A percentile compares a stretch with the other conserved stretches of the same genome.
phyloP scores from a whole-genome alignment of 2,329 filamentous ascomycete species.

The Sphaerostilbella broomeana region DNA sequence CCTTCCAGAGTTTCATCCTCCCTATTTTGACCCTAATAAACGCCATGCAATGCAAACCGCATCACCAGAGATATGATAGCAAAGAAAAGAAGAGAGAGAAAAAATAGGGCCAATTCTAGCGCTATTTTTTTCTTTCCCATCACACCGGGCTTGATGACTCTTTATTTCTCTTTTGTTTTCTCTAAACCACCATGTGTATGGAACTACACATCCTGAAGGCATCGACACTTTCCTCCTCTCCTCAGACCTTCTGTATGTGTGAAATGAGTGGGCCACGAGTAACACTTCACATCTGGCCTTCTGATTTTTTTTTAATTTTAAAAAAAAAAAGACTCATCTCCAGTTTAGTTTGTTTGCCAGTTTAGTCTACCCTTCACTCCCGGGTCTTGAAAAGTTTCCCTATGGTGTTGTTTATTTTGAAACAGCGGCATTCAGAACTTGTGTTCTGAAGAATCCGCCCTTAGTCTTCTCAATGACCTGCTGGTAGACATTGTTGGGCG shows the following conservation, averaged over 20 bases:
- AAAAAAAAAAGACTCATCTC: background rate
- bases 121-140: constrained; percentile 6
- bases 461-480: constrained; percentile 99
- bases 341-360: constrained; percentile 9
- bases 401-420: constrained; percentile 38
- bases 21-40: constrained; percentile 27
- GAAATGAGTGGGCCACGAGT: too few species aligned
- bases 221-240: too few species aligned
- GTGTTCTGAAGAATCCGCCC: constrained; percentile 96
- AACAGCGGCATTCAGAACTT: constrained; percentile 72
- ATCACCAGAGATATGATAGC: constrained; percentile 23
- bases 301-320: background rate
- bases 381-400: background rate
- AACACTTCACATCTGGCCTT: too few species aligned
- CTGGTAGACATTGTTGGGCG: constrained; percentile 96
- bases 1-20: constrained; percentile 18
- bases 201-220: too few species aligned
- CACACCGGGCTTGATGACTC: too few species aligned
- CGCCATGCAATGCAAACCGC: constrained; percentile 35
- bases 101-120: constrained; percentile 12
- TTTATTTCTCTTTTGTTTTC: background rate
- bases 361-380: too few species aligned
- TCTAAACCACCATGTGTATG: constrained; percentile 4
- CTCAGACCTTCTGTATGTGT: too few species aligned
- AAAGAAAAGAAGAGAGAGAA: constrained; percentile 9